These are phyloP conservation scores for Mycosarcoma mackinlayi DNA, from an alignment of 1,284 basidiomycete species.

Conservation along the genomic window DNA sequence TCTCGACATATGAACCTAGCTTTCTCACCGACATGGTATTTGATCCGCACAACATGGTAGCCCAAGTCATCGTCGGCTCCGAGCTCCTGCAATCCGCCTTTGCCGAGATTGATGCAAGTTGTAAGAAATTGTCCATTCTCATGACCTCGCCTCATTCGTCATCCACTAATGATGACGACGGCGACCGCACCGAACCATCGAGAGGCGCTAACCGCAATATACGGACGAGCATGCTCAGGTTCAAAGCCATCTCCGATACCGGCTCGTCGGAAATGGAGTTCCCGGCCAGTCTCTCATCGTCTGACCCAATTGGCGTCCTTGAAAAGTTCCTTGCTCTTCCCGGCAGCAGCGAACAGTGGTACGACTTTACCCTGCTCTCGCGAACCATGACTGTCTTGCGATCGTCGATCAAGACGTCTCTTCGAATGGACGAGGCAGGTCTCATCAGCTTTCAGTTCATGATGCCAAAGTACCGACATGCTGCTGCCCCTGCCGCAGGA, in stretches of 20 bases:
- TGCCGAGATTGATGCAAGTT: conserved; percentile 44
- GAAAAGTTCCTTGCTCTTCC: conserved; percentile 47
- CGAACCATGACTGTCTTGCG: conserved; percentile 52
- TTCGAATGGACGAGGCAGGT: conserved; percentile 57
- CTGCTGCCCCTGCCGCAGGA: conserved; percentile 1
- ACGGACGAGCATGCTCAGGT: conserved; percentile 33
- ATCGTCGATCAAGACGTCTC: conserved; percentile 55
- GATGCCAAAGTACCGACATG: conserved; percentile 52
- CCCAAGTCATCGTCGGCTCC: conserved; percentile 50
- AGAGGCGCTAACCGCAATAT: background rate
- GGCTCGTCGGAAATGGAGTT: conserved; percentile 54
- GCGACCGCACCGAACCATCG: conserved; percentile 1
- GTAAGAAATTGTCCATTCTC: conserved; percentile 46
- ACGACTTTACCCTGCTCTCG: conserved; percentile 43
- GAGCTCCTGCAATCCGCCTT: conserved; percentile 48
- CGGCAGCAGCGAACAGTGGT: conserved; percentile 42
- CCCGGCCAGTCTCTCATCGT: conserved; percentile 38
- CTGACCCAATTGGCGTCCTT: conserved; percentile 48
- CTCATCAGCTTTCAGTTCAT: conserved; percentile 62
- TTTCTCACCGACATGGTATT: conserved; percentile 82
- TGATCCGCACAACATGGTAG: conserved; percentile 69
- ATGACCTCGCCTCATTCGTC: conserved; percentile 21
- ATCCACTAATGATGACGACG: background rate
- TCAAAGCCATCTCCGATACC: conserved; percentile 40
- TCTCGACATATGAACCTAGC: conserved; percentile 86